Conservation (phyloP, 768 basidiomycete species). For the Xanthoconium stramineum region DNA sequence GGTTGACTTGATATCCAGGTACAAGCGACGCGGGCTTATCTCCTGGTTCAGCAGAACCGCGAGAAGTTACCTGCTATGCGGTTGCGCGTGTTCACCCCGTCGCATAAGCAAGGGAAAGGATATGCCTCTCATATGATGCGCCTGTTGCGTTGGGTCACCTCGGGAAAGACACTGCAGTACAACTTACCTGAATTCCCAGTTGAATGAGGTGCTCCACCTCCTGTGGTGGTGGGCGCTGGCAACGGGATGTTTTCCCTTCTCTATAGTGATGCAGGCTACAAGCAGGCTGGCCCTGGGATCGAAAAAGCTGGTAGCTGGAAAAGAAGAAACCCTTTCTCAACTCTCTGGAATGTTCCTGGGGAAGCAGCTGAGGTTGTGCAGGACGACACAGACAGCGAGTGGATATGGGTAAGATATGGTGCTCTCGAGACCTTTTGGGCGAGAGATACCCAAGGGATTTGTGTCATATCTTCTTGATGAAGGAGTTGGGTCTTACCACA, state of each 20-base stretch:
- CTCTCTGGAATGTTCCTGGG: conserved; percentile 37
- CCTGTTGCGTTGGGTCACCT: conserved; percentile 56
- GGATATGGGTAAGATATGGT: conserved; percentile 33
- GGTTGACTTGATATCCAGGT: conserved; percentile 16
- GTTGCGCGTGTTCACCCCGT: conserved; percentile 48
- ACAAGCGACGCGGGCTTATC: too few relatives aligned
- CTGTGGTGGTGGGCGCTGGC: conserved; percentile 30
- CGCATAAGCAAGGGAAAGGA: conserved; percentile 47
- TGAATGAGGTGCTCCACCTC: conserved; percentile 44
- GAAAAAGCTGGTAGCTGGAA: conserved; percentile 43
- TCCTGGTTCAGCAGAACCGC: too few relatives aligned
- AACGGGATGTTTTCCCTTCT: conserved; percentile 47
- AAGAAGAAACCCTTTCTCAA: conserved; percentile 34
- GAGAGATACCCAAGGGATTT: conserved; percentile 34
- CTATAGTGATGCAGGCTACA: conserved; percentile 57
- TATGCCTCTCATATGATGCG: conserved; percentile 65
- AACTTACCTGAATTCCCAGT: conserved; percentile 37
- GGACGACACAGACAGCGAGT: conserved; percentile 4
- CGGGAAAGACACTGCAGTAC: conserved; percentile 27
- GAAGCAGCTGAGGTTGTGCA: neutral
- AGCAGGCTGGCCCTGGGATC: conserved; percentile 34
- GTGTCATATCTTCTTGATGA: conserved; percentile 42
- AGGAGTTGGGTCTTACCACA: conserved; percentile 48
- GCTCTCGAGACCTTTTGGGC: conserved; percentile 39
- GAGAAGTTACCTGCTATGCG: too few relatives aligned